Base-by-base conservation (phyloP, 2,329 filamentous ascomycete genomes). In the Colletotrichum paranaense region DNA sequence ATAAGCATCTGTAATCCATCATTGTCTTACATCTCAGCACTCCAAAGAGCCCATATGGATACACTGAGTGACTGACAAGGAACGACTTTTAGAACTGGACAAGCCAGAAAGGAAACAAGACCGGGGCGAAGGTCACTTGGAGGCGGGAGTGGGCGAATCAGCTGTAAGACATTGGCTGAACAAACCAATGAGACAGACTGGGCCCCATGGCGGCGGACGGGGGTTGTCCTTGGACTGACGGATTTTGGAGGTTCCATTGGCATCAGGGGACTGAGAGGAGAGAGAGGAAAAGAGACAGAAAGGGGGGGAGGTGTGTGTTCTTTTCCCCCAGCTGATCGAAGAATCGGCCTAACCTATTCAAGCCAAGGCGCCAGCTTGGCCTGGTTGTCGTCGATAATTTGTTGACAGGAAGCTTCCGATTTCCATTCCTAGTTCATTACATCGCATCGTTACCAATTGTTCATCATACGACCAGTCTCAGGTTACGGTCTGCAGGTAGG, bases 101-200 rank as follows among this genome's bases (percentile, higher is more conserved):
- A 42, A 42, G 38, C 38, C 6, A 8, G 38, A 53, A 59, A 63
- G 28, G 60, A 63, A 63, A 63, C 60, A 4, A 63, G 42, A 63
- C 60, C 12, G 52, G 11, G 60, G 46, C 26, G 35, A 28, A 46
- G 16, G 14, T 5, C 8, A n/a, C 38, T 42, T 42, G 16, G 35
- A 22, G 35, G 16, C 46, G 46, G 30, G 59, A 26, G 52, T 60
- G 42, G 67, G 67, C 70, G 60, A 70, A 73, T 70, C 66, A 70
- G 55, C 60, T 70, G 53, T 52, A 30, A 67, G 57, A 70, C 70
- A 73, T 70, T 73, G 66, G 56, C n/a, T 35, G 52, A 52, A 38
- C n/a, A 30, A 52, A 24, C 69, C 69, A 72, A 72, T 72, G 12
- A 28, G 56, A 57, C 35, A 8, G 11, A 55, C 35, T 30, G 35